Conservation (phyloP, 1,139 yeast genomes). For the Komagataea norvegica region DNA sequence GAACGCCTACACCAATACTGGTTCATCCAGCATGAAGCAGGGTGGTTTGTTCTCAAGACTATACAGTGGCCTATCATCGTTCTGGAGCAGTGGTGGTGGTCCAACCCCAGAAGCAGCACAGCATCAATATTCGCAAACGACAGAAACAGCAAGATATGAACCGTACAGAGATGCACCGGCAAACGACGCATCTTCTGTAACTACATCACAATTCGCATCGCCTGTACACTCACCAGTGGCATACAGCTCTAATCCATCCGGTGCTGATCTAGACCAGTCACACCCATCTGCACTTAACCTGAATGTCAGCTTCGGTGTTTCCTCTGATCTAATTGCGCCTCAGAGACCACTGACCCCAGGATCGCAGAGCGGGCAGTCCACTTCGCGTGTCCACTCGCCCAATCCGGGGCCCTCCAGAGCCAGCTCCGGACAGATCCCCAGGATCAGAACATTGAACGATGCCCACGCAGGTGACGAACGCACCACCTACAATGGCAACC, state of each 20-base stretch:
- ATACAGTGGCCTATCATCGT: conserved; percentile 29
- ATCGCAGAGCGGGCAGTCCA: conserved; percentile 1
- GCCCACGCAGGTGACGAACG: conserved; percentile 28
- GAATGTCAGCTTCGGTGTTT: conserved; percentile 16
- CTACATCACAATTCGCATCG: conserved; percentile 18
- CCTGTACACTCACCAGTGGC: conserved; percentile 6
- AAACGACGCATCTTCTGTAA: conserved; percentile 23
- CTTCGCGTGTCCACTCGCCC: conserved; percentile 6
- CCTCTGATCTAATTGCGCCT: conserved; percentile 6
- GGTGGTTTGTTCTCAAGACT: conserved; percentile 30
- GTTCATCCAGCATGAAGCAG: not conserved
- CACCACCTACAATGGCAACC: conserved; percentile 44
- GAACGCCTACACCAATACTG: conserved; percentile 25
- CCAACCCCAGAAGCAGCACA: not conserved
- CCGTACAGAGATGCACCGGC: conserved; percentile 4
- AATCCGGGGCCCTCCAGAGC: conserved; percentile 14
- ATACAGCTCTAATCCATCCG: not conserved
- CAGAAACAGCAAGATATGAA: not conserved
- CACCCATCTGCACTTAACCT: conserved; percentile 24
- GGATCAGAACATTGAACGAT: conserved; percentile 28
- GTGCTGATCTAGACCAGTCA: conserved; percentile 13
- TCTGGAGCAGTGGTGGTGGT: conserved; percentile 28
- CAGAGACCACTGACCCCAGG: conserved; percentile 15
- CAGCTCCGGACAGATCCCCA: conserved; percentile 17
- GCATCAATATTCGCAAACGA: not conserved